Base-by-base conservation (phyloP, 768 basidiomycete species). In the Tricholomella constricta region DNA sequence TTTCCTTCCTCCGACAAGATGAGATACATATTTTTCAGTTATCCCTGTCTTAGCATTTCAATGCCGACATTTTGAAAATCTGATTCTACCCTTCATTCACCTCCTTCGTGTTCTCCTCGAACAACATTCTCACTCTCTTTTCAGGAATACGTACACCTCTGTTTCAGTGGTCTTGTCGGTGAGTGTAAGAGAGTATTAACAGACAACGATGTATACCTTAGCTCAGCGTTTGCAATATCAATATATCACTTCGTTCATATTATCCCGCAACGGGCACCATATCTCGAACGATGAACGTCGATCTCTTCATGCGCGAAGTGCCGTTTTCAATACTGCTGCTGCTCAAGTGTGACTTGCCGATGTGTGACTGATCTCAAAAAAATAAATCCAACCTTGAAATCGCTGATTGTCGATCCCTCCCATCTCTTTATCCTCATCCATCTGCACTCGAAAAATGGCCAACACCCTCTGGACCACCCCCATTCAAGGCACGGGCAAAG, bases 381-480 rank as follows among this genome's bases (percentile, higher is more conserved):
- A 22, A 6, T 27, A 27, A 12, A 23, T n/a, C 20, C 38, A 6
- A 46, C 45, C 43, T 29, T 34, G 19, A 22, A 14, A 22, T 38
- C 36, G 22, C 44, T 41, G 40, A 48, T 46, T 36, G 38, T 52
- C 45, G 31, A 31, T 36, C 35, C 34, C 38, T 37, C 10, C 9
- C 20, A 38, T 51, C 49, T 1, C 35, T 25, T 17, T 57, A 55
- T 52, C 43, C 48, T 55, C 61, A 59, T 54, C 55, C 56, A 59
- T 56, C 63, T 40, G 54, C 62, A 29, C n/a, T n/a, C n/a, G n/a
- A 55, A 60, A 54, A 71, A 72, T 79, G 53, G 77, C 85, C 47
- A 71, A 75, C 55, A 90, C 84, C 56, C 78, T 91, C 52, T 89
- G 79, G 75, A 79, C 82, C 7, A 62, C 63, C 29, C 72, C 77